Percentiles rank a stretch among this genome's conserved stretches.
These are phyloP conservation scores for Chaetomiaceae sp. DNA, from an alignment of 2,329 filamentous ascomycete species.

Conservation along the genomic window DNA sequence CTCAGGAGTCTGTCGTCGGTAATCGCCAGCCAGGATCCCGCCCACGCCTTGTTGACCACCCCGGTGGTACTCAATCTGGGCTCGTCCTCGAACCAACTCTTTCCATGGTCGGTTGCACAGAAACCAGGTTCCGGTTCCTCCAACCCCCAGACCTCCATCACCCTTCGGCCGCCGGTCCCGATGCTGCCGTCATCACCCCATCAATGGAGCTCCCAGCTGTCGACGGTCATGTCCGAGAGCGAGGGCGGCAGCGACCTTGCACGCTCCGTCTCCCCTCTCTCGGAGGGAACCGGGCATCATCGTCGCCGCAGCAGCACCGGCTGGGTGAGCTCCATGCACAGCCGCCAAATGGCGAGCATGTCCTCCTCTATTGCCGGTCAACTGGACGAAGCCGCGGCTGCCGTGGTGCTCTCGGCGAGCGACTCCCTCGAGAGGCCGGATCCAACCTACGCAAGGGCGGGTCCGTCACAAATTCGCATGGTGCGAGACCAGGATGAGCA, in stretches of 20 bases:
- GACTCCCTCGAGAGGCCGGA: conserved; percentile 48
- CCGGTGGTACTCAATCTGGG: conserved; percentile 38
- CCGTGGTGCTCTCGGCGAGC: conserved; percentile 37
- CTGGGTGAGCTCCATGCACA: conserved; percentile 44
- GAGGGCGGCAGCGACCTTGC: conserved; percentile 49
- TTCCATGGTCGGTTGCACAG: conserved; percentile 26
- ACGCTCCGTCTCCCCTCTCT: conserved; percentile 42
- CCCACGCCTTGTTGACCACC: conserved; percentile 34
- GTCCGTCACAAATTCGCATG: conserved; percentile 39
- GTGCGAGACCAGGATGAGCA: conserved; percentile 59
- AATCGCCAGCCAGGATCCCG: conserved; percentile 43
- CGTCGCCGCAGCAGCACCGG: conserved; percentile 44
- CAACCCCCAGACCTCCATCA: conserved; percentile 17
- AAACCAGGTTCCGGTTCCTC: conserved; percentile 26
- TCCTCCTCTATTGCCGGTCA: conserved; percentile 47
- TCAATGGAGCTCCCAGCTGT: conserved; percentile 61
- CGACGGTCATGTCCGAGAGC: conserved; percentile 59
- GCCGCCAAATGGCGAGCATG: conserved; percentile 53
- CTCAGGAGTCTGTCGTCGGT: conserved; percentile 52
- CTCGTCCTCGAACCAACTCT: conserved; percentile 28
- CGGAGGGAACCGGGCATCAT: conserved; percentile 26
- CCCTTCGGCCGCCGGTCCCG: conserved; percentile 30
- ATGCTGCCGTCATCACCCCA: conserved; percentile 49
- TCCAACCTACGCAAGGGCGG: conserved; percentile 39
- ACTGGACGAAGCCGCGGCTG: conserved; percentile 34